Evolutionary conservation across 495 filamentous ascomycete species (phyloP), one percentile per base, ranked within the genome.

Genomic region (Aspergillus nidulans): DNA sequence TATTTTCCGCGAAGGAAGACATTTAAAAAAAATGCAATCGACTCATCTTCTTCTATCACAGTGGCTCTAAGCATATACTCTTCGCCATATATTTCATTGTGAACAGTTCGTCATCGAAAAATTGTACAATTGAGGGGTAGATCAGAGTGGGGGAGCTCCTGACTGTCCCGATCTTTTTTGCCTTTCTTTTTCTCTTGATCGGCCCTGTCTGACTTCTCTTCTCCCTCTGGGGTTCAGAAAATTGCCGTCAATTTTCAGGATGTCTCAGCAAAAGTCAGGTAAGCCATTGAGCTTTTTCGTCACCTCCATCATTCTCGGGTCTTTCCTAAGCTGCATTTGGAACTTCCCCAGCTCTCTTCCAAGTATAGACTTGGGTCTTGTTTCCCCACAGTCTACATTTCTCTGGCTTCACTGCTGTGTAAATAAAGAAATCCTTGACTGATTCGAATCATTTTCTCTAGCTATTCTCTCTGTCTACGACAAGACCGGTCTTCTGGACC

Each of bases 391-490:
- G 39, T 54, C 41, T 32, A 49, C 38, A 51, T 46, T 45, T 44
- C 53, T 55, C 43, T 42, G 52, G 20, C 53, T 23, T 46, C 44
- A 41, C 9, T 57, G 40, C 3, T 36, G 18, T 47, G 10, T 34
- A 6, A 40, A 12, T 51, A 44, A 23, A 49, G 55, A 25, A n/a
- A n/a, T n/a, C 20, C 52, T 44, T 53, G 40, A 51, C 34, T 59
- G 36, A 65, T 36, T 46, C 46, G 12, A 16, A 26, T 38, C 8
- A 20, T 28, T 52, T 19, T 38, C 19, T 50, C 79, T 75, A 86
- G 94, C 94, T 39, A 97, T 98, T 64, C 81, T 98, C 65, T 96
- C 91, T 60, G 95, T 97, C 78, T 97, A 92, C 68, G 89, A 98
- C 78, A 98, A 98, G 86, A 96, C 92, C 51, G 94, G 94, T 48